Evolutionary conservation across 2,329 filamentous ascomycete genomes (phyloP).

Genomic region (Mycosphaerelloides madeirae): DNA sequence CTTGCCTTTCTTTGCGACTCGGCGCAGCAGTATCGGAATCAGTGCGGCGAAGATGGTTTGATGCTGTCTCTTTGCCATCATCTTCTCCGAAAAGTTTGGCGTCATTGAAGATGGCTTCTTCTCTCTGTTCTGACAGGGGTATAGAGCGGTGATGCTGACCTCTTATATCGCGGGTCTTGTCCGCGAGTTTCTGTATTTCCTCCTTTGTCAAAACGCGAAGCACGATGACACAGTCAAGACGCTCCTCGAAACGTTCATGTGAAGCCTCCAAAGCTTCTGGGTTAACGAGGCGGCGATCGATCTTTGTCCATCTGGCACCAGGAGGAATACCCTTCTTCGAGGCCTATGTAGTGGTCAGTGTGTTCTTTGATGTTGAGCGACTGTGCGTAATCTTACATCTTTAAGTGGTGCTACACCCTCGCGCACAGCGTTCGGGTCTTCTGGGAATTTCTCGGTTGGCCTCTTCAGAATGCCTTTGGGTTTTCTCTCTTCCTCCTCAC

Average conservation of each 20-base stretch:
- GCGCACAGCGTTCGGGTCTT: constrained; percentile 74
- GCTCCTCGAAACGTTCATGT: constrained; percentile 87
- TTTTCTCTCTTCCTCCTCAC: constrained; percentile 57
- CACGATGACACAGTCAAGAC: constrained; percentile 91
- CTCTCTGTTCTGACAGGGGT: constrained; percentile 1
- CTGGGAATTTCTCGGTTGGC: constrained; percentile 77
- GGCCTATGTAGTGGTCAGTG: constrained; percentile 21
- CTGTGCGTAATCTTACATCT: constrained; percentile 45
- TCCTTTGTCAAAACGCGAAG: constrained; percentile 80
- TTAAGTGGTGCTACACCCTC: constrained; percentile 94
- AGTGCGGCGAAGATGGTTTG: constrained; percentile 9
- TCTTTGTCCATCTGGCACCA: constrained; percentile 88
- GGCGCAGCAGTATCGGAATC: constrained; percentile 15
- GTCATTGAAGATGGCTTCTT: constrained; percentile 8
- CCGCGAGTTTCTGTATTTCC: constrained; percentile 83
- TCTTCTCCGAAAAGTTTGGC: constrained; percentile 10
- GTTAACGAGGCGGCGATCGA: constrained; percentile 82
- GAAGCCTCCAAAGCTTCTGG: constrained; percentile 78
- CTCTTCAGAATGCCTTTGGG: constrained; percentile 83
- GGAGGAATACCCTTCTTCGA: constrained; percentile 43
- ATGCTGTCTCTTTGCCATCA: neutral
- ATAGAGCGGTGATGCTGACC: constrained; percentile 34
- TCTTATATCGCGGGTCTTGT: constrained; percentile 74
- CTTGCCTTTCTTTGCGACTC: constrained; percentile 14
- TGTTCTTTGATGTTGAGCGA: neutral